Evolutionary conservation across 2,329 filamentous ascomycete genomes (phyloP).

Genomic region (Fragosphaeria purpurea): DNA sequence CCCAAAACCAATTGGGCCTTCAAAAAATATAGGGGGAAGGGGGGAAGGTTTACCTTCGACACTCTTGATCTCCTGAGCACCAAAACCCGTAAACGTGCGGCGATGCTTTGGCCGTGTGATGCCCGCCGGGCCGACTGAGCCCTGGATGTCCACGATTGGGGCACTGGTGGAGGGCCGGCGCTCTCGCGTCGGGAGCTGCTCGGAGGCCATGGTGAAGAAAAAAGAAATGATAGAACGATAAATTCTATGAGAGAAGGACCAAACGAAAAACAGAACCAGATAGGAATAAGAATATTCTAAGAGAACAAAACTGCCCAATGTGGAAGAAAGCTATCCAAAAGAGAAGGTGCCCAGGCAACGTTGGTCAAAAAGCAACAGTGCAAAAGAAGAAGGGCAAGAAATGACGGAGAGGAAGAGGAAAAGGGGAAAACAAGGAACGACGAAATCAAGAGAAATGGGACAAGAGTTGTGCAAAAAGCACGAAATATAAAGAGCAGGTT

Average conservation of each 20-base stretch:
- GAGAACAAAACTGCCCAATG: no score
- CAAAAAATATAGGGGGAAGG: not conserved
- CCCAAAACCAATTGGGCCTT: no score
- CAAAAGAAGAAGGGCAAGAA: conserved; percentile 1
- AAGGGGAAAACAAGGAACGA: not conserved
- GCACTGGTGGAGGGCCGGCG: conserved; percentile 72
- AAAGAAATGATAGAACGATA: no score
- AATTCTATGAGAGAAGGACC: no score
- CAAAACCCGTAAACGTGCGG: conserved; percentile 91
- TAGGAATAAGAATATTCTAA: no score
- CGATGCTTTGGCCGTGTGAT: conserved; percentile 88
- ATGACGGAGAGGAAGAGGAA: not conserved
- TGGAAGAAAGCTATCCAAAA: no score
- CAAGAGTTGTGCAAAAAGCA: no score
- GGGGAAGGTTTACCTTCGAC: conserved; percentile 61
- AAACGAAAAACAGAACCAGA: no score
- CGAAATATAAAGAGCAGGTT: no score
- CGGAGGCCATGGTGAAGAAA: not conserved
- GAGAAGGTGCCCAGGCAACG: no score
- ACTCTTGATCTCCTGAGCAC: conserved; percentile 79
- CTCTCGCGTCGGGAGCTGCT: conserved; percentile 48
- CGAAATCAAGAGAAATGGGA: no score
- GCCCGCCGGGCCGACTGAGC: conserved; percentile 76
- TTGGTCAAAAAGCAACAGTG: not conserved
- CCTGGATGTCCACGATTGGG: conserved; percentile 77